These are phyloP conservation scores for Syzygium aqueum DNA, from an alignment of 345 rosid genomes.

Conservation along the genomic window DNA sequence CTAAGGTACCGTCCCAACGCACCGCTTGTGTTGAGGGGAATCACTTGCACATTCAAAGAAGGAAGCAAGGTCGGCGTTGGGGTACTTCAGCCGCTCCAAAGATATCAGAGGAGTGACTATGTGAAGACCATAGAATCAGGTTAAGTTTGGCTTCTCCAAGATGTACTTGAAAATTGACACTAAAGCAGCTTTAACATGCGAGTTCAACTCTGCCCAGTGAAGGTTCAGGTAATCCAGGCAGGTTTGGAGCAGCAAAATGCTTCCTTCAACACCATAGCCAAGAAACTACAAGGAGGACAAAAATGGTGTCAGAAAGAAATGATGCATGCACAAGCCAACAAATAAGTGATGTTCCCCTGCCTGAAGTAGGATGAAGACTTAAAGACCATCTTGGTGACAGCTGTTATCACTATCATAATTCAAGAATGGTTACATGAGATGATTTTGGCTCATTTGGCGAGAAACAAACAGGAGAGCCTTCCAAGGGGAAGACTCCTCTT, in stretches of 20 bases:
- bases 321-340: background rate
- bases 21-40: slow-evolving; percentile 65
- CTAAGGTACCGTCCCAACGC: slow-evolving; percentile 61
- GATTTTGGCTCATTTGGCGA: background rate
- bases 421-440: background rate
- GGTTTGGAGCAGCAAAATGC: slow-evolving; percentile 48
- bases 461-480: background rate
- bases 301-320: background rate
- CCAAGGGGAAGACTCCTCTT: background rate
- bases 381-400: background rate
- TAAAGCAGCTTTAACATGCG: slow-evolving; percentile 37
- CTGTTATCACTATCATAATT: background rate
- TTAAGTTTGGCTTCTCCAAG: slow-evolving; percentile 51
- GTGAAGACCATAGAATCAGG: too few relatives aligned
- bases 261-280: slow-evolving; percentile 54
- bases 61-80: slow-evolving; percentile 66
- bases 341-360: background rate
- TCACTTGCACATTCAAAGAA: slow-evolving; percentile 61
- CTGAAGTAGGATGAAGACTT: background rate
- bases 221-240: slow-evolving; percentile 48
- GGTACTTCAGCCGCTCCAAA: too few relatives aligned
- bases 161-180: slow-evolving; percentile 41
- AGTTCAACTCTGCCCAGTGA: slow-evolving; percentile 28
- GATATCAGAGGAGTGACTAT: too few relatives aligned
- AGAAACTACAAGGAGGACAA: slow-evolving; percentile 31